Evolutionary conservation across 176 grass and related monocot genomes (phyloP), one percentile per base, ranked within the genome.

Genomic region (Oryza glumipatula): DNA sequence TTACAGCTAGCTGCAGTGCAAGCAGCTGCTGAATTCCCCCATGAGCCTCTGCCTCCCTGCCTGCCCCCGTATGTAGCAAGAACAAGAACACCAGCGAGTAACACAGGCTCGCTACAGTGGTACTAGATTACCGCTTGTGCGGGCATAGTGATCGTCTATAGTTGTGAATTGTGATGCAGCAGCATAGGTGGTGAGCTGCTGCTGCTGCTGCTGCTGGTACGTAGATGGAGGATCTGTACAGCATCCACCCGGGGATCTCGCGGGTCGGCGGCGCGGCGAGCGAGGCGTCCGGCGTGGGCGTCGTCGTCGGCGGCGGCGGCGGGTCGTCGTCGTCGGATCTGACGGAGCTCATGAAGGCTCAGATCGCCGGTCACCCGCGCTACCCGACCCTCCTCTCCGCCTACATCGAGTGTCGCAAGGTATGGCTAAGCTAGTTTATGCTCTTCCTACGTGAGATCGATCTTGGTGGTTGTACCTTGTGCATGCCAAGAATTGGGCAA

Each of bases 361-460:
- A 97, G 87, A 97, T 97, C 86, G 92, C 90, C 60, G 79, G 86
- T 39, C 94, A 97, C 69, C 94, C 92, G 9, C 86, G 89, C 72
- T 97, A 97, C 65, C 94, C 92, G 12, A 84, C 83, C 24, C 89
- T 97, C 32, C 83, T 97, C 51, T 88, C 92, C 51, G 94, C 94
- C 83, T 97, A 97, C 77, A 86, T 97, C 78, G 92, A 97, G 65
- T 97, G 94, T 83, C 87, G 92, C 76, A 94, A 97, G 90, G 94
- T 96, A 80, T 7, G 9, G 8, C 67, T 52, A 15, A 11, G 14
- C 13, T 16, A 15, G 49, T 3, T 14, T 16, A 16, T 15, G 51
- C 7, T 61, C 6, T 10, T 1, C 19, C 56, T 6, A 73, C 70
- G 63, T 54, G 69, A 73, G 61, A 67, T 64, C 23, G 61, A 67